Evolutionary conservation across 2,329 filamentous ascomycete genomes (phyloP), one percentile per base, ranked within the genome.

Genomic region (Eutypella sp.): DNA sequence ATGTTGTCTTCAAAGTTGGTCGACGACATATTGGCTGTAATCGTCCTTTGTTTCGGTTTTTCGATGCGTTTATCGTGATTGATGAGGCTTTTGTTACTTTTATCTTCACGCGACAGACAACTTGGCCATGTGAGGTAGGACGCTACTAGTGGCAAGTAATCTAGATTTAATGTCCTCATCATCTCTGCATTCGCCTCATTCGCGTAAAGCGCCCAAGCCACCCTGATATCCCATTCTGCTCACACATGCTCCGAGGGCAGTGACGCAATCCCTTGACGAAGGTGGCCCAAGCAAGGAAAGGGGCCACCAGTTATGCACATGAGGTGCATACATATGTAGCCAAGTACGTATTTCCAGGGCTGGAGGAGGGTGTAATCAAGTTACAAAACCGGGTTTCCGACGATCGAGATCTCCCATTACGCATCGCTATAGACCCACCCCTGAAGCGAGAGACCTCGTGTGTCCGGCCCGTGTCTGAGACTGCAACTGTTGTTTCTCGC

Each of bases 141-240:
- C n/a, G n/a, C n/a, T 36, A n/a, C 38, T 13, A 34, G 41, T 36
- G 42, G 50, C 46, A 29, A 23, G 42, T 34, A 9, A 34, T 10
- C 34, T 47, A 48, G 46, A 57, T 58, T 58, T 59, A 59, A 57
- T 55, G n/a, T 46, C 34, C 31, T 42, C 34, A 19, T 33, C 16
- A 57, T 55, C 18, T 46, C 34, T 34, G 40, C 34, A 19, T 33
- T 33, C 29, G 24, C 23, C 15, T 34, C 20, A 15, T 44, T 24
- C 42, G 42, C 25, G 15, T 22, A 46, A 46, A 36, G 5, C 29
- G 16, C 4, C 29, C n/a, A 19, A 46, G 38, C 40, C 47, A 40
- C 34, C 45, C 49, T 53, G 42, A 11, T 47, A 39, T 38, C n/a
- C n/a, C n/a, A n/a, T 24, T 42, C 44, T 45, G 37, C 38, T 41